These are phyloP conservation scores for Chamaecrista fasciculata DNA, from an alignment of 306 rosid species.

Conservation along the genomic window DNA sequence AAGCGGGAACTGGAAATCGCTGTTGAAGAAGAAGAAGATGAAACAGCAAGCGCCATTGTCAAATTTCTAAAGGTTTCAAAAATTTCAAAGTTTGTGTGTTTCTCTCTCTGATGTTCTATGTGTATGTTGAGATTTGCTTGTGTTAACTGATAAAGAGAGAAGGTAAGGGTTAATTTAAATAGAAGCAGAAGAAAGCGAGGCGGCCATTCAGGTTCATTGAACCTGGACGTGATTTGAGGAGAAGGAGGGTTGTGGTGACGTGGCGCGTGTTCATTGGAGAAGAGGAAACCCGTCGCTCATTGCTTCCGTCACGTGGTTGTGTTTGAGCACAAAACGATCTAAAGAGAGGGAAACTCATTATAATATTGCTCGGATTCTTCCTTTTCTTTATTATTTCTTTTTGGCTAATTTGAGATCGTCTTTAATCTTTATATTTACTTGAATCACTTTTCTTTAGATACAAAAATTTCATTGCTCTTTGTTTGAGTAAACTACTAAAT, in stretches of 20 bases:
- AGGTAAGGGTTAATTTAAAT: constrained; percentile 28
- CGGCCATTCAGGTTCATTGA: constrained; percentile 46
- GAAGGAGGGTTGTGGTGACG: neutral
- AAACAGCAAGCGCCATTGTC: constrained; percentile 56
- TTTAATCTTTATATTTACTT: too few species aligned
- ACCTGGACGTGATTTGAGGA: constrained; percentile 37
- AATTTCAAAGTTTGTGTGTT: neutral
- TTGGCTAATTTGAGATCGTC: neutral
- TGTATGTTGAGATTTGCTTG: neutral
- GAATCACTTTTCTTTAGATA: too few species aligned
- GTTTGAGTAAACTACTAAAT: too few species aligned
- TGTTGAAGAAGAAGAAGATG: constrained; percentile 58
- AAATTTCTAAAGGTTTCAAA: neutral
- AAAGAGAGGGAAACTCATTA: too few species aligned
- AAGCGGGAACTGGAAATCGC: constrained; percentile 39
- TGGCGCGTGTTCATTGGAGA: constrained; percentile 18
- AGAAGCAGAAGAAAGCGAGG: neutral
- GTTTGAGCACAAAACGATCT: too few species aligned
- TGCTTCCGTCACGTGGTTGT: constrained; percentile 34
- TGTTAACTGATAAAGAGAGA: neutral
- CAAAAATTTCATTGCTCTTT: too few species aligned
- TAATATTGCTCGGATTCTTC: constrained; percentile 9
- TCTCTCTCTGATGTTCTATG: neutral
- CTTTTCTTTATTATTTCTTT: neutral
- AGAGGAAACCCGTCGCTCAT: constrained; percentile 23